Conservation (phyloP, 345 rosid species). For the Kernera saxatilis region DNA sequence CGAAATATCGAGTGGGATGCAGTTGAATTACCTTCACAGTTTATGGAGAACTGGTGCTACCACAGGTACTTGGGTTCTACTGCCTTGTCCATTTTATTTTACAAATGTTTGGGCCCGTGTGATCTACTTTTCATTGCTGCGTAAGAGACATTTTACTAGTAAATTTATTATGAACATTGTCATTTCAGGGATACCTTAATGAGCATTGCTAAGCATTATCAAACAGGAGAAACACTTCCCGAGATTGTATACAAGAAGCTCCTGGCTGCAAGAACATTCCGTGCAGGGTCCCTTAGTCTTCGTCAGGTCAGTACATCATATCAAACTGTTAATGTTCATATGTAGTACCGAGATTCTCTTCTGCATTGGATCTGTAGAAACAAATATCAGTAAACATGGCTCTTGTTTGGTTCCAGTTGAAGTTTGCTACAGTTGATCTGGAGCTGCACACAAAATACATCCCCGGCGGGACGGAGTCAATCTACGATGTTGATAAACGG, state of each 20-base stretch:
- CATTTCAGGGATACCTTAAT: conserved; percentile 75
- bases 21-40: conserved; percentile 93
- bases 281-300: conserved; percentile 90
- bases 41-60: conserved; percentile 99
- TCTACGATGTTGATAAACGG: conserved; percentile 76
- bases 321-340: conserved; percentile 1
- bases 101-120: neutral
- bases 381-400: neutral
- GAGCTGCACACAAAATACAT: conserved; percentile 71
- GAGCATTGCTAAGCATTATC: conserved; percentile 92
- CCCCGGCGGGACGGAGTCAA: conserved; percentile 72
- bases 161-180: neutral
- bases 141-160: neutral
- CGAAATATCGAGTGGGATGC: conserved; percentile 97
- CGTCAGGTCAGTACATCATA: conserved; percentile 65
- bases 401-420: conserved; percentile 46
- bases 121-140: neutral
- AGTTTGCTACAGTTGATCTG: conserved; percentile 73
- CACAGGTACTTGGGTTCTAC: conserved; percentile 51
- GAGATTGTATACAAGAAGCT: conserved; percentile 80
- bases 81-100: neutral
- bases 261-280: conserved; percentile 88
- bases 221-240: conserved; percentile 80
- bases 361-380: neutral
- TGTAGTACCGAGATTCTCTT: neutral